phyloP scores from a whole-genome alignment of 352 stramenopile genomes.

The Phytophthora podocarpi region DNA sequence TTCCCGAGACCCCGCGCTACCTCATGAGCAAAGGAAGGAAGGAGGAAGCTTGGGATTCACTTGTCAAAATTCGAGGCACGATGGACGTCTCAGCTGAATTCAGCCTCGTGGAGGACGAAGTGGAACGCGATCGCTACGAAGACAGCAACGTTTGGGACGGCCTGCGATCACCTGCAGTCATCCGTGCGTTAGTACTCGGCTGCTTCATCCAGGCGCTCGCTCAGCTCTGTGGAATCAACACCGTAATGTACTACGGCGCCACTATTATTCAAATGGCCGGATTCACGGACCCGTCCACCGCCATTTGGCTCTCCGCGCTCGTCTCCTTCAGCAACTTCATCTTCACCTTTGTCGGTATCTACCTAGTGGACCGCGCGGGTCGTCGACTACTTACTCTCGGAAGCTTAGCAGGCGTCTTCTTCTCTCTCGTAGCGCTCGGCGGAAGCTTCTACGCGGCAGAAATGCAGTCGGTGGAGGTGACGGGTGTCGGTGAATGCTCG shows the following conservation, averaged over 20 bases:
- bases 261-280: constrained; percentile 85
- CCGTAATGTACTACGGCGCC: constrained; percentile 88
- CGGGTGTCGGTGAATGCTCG: constrained; percentile 41
- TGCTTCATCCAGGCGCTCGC: constrained; percentile 36
- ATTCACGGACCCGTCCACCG: constrained; percentile 69
- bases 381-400: constrained; percentile 33
- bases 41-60: constrained; percentile 50
- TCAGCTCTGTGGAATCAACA: constrained; percentile 89
- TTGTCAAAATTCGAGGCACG: constrained; percentile 70
- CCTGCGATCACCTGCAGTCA: constrained; percentile 37
- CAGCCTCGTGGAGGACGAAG: constrained; percentile 63
- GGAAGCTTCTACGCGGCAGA: constrained; percentile 39
- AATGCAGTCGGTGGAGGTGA: constrained; percentile 21
- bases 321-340: constrained; percentile 54
- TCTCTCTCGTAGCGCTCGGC: constrained; percentile 31
- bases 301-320: constrained; percentile 80
- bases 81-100: constrained; percentile 66
- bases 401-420: constrained; percentile 28
- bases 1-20: constrained; percentile 77
- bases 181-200: no score
- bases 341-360: constrained; percentile 44
- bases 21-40: constrained; percentile 59
- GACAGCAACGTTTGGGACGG: constrained; percentile 39
- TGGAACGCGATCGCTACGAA: constrained; percentile 33
- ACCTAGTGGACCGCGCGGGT: constrained; percentile 34